Conservation (phyloP, 331 rosid species). For the Stylosanthes scabra region DNA sequence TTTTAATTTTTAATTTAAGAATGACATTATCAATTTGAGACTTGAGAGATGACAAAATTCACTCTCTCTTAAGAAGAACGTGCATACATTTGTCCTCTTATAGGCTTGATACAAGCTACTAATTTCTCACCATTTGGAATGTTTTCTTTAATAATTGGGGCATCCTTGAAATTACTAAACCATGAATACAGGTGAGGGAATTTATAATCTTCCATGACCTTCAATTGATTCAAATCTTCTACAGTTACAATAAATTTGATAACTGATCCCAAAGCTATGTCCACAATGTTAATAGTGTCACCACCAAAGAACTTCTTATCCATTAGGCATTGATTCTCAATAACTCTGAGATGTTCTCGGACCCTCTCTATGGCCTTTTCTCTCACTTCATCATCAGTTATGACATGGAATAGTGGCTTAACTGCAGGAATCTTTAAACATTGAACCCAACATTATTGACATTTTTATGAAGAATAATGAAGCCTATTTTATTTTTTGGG, state of each 20-base stretch:
- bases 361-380: constrained; percentile 16
- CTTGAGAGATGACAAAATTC: too few species aligned
- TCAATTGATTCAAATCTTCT: background rate
- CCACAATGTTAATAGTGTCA: constrained; percentile 32
- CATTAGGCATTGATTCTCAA: constrained; percentile 5
- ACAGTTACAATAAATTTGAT: background rate
- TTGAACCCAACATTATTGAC: background rate
- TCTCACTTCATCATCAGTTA: background rate
- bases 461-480: background rate
- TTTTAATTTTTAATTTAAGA: too few species aligned
- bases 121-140: constrained; percentile 38
- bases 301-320: constrained; percentile 25
- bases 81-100: background rate
- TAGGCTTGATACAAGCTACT: background rate
- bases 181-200: constrained; percentile 36
- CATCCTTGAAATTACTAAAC: constrained; percentile 42
- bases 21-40: too few species aligned
- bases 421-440: constrained; percentile 10
- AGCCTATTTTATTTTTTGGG: background rate
- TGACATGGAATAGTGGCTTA: background rate
- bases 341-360: constrained; percentile 9
- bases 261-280: constrained; percentile 27
- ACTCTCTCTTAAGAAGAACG: constrained; percentile 17
- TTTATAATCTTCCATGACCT: constrained; percentile 21
- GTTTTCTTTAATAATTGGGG: constrained; percentile 35